Base-by-base conservation (phyloP, 495 filamentous ascomycete species). In the Aspergillus panamensis region DNA sequence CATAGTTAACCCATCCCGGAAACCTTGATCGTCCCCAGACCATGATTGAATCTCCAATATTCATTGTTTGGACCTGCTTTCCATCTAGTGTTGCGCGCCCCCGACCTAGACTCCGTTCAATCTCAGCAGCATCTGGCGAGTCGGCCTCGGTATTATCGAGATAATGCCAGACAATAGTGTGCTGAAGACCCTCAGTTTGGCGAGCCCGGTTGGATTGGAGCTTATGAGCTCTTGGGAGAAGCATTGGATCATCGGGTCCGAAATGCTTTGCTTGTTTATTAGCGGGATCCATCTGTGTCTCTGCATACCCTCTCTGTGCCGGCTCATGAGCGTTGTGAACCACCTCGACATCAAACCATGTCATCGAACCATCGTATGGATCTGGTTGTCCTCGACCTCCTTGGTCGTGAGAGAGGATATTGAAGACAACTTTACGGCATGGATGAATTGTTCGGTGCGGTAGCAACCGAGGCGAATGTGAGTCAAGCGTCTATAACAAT, bases 271-370 rank as follows among this genome's bases (percentile, higher is more conserved):
- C 8, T 2, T 53, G 48, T 47, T 62, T 60, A 17, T 63, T 54
- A 3, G 54, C 50, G 13, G 39, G 51, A 16, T 60, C 48, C 37
- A 29, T 37, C 35, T 44, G 39, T 53, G 43, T 48, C 10, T 43
- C 4, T 25, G 42, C 35, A 32, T 45, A 21, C 32, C 53, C 49
- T 12, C 8, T 37, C n/a, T 54, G 48, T 37, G 50, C 8, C 14
- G 39, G 30, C 16, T 57, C 33, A 29, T 73, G 69, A 8, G 71
- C 69, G 0, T 52, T 57, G 17, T 44, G 69, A 17, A 73, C 63
- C 3, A 78, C 60, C 31, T 85, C 84, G 4, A 75, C 80, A 44
- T 89, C 87, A 62, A 90, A 90, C 87, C 87, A 92, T 0, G 87
- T 89, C 66, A 71, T 88, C 0, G 85, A 86, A 13, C 63, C 69